Base-by-base conservation (phyloP, 441 rosid species). In the Corymbia calophylla region DNA sequence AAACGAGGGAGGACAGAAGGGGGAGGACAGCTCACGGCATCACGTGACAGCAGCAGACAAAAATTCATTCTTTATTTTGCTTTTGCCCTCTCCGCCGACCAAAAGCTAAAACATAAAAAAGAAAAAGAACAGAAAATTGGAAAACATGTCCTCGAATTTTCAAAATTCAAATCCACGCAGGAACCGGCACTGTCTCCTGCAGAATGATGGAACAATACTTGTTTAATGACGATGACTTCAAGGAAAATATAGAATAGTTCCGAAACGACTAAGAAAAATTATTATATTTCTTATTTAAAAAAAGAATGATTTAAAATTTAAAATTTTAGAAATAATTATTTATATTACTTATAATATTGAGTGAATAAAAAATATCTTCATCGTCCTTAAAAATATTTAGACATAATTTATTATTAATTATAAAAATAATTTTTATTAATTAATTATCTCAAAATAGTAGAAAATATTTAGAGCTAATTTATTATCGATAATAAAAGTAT, bases 1-100 rank as follows among this genome's bases (percentile, higher is more conserved):
- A 23, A 39, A 17, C 25, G 18, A 6, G 3, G 1, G 16, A 12
- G 23, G 32, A n/a, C n/a, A 8, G 77, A 16, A 44, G 17, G 13
- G 32, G 13, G 32, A 25, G 2, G 80, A 70, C 47, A 32, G 18
- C 47, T 18, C 80, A 70, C 82, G 87, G 54, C 80, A 86, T 90
- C 93, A 90, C 93, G 93, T 92, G 94, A 93, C 49, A 55, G 87
- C 82, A 32, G 86, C 89, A 11, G 88, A 39, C 27, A 70, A 62
- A 18, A 39, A 44, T 39, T 39, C 9, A 39, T 11, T 21, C 12
- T 73, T 73, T 35, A 73, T 35, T 35, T 19, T 19, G 21, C 64
- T 58, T 58, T 58, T 58, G n/a, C 64, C 64, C 64, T 58, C 64
- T 58, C 0, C 1, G 1, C 64, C n/a, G 64, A 58, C 64, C n/a